Base-by-base conservation (phyloP, 805 yeast species). In the Ogataea naganishii region DNA sequence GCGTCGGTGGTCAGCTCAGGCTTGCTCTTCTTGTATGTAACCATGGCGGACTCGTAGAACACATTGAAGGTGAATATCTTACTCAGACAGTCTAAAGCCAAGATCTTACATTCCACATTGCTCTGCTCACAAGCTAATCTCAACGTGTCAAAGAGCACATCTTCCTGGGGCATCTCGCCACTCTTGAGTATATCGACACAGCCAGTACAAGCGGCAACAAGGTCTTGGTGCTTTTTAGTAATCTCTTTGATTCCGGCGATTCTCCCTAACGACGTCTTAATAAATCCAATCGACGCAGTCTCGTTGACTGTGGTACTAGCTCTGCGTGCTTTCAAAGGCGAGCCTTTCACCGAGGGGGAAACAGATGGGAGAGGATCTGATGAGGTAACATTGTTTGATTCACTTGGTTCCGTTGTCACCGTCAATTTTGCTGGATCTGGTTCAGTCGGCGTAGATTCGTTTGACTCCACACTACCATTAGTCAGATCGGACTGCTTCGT, bases 41-140 rank as follows among this genome's bases (percentile, higher is more conserved):
- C 60, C 13, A 74, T 77, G 14, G 62, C 51, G 15, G 72, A 64
- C 24, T 71, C 66, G 33, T 69, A 82, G 46, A 88, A 80, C 31
- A 79, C 72, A 21, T 85, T 80, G 49, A 83, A 84, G n/a, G 94
- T 81, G 53, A 88, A 83, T 13, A 86, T 65, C 52, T 88, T 92
- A 31, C 94, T 82, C 34, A 92, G 69, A 39, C 89, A 72, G 49
- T 89, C 96, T 39, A 89, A 64, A 1, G 96, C 85, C 26, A 69
- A 64, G 12, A 79, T 66, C 42, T 81, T 80, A 26, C 83, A 66
- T 10, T 75, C 84, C 20, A 65, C 63, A 35, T 69, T 73, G 17
- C 74, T 60, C 9, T 78, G 66, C 43, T 84, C 85, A 51, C 94
- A 83, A 4, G 84, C 72, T 8, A 75, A 53, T 45, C 84, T 69